These are phyloP conservation scores for Venturia pyrina DNA, from an alignment of 2,329 filamentous ascomycete genomes.

Conservation along the genomic window DNA sequence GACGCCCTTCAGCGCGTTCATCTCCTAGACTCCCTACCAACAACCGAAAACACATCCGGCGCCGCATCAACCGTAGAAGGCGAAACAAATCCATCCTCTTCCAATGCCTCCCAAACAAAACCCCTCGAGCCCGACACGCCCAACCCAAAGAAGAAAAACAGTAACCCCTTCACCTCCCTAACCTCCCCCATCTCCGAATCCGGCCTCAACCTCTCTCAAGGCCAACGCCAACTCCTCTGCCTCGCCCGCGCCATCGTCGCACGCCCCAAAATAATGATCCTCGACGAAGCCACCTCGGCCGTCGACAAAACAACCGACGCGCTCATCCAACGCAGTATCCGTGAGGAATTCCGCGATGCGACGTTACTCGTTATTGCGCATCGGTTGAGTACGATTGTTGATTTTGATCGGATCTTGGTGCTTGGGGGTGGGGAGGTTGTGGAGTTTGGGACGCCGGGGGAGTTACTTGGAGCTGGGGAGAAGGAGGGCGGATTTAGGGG, in stretches of 20 bases:
- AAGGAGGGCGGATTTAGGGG: constrained; percentile 46
- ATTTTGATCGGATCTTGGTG: constrained; percentile 14
- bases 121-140: background rate
- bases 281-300: constrained; percentile 70
- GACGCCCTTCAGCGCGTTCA: constrained; percentile 63
- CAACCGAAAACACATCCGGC: background rate
- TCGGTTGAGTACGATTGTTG: constrained; percentile 14
- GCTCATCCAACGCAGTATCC: constrained; percentile 63
- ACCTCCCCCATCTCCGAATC: constrained; percentile 15
- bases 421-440: constrained; percentile 12
- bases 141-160: constrained; percentile 10
- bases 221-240: constrained; percentile 19
- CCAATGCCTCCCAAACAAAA: background rate
- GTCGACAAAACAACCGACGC: constrained; percentile 69
- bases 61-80: background rate
- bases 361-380: constrained; percentile 15
- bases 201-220: constrained; percentile 17
- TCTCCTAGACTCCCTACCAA: constrained; percentile 34
- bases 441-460: constrained; percentile 56
- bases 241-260: constrained; percentile 18
- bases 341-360: constrained; percentile 32
- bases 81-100: background rate
- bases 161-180: constrained; percentile 17
- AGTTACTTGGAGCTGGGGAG: constrained; percentile 43
- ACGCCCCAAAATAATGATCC: constrained; percentile 65